Percentiles rank a stretch among this genome's conserved stretches.
Evolutionary conservation across 1,284 basidiomycete genomes (phyloP).

Genomic region (Pseudozyma tsukubaensis): DNA sequence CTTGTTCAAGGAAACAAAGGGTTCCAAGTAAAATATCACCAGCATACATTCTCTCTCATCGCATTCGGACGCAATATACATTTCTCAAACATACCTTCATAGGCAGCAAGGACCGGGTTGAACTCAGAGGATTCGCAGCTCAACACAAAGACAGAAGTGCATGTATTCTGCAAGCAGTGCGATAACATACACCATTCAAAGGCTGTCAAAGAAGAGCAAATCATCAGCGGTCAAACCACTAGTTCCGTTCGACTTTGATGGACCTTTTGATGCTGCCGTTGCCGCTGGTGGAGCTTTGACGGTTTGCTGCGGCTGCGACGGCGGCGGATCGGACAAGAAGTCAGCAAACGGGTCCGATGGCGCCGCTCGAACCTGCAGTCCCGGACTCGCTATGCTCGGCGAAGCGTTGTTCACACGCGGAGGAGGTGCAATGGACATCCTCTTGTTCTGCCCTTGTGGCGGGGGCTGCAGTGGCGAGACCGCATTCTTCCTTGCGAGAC

Average conservation of each 20-base stretch:
- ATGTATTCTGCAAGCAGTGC: not conserved
- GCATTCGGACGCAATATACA: constrained; percentile 1
- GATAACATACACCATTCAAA: constrained; percentile 8
- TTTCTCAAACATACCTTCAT: not conserved
- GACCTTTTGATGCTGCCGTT: not conserved
- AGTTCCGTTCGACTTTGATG: constrained; percentile 11
- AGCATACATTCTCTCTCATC: not conserved
- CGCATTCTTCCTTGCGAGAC: constrained; percentile 22
- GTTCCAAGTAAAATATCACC: constrained; percentile 36
- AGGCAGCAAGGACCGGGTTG: not conserved
- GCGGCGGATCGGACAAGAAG: constrained; percentile 29
- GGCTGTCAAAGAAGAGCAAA: constrained; percentile 45
- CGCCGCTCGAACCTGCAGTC: not conserved
- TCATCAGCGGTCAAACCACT: constrained; percentile 40
- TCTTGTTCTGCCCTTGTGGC: constrained; percentile 24
- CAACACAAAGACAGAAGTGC: not conserved
- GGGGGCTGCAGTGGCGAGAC: constrained; percentile 33
- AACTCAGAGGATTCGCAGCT: not conserved
- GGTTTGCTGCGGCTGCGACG: constrained; percentile 8
- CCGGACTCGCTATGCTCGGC: constrained; percentile 8
- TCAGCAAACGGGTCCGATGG: constrained; percentile 25
- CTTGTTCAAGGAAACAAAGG: constrained; percentile 63
- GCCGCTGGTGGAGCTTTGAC: not conserved
- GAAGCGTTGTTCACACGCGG: constrained; percentile 22
- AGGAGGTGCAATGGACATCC: constrained; percentile 26